Percentiles rank a stretch among this genome's conserved stretches.
These are phyloP conservation scores for Grammothele lineata DNA, from an alignment of 768 basidiomycete genomes.

Conservation along the genomic window DNA sequence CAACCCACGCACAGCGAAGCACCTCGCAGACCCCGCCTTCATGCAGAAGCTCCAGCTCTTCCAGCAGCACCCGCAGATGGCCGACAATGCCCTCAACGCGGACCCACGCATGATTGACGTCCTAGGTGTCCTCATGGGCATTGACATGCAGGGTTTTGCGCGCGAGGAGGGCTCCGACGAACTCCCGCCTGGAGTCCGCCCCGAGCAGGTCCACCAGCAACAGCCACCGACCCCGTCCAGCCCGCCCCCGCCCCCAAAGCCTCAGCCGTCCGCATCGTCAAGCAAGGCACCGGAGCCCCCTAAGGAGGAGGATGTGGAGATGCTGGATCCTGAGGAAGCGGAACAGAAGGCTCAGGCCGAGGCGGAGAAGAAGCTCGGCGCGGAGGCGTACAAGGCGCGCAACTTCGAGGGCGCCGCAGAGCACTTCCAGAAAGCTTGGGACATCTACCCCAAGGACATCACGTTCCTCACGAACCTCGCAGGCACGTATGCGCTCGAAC, in stretches of 20 bases:
- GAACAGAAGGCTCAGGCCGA: conserved; percentile 77
- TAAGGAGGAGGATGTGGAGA: conserved; percentile 55
- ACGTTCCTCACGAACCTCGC: conserved; percentile 90
- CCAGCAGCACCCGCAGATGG: conserved; percentile 65
- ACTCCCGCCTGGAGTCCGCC: conserved; percentile 54
- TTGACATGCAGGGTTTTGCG: conserved; percentile 85
- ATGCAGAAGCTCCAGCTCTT: conserved; percentile 69
- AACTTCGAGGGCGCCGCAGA: conserved; percentile 73
- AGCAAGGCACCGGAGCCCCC: conserved; percentile 32
- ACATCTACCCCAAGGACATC: conserved; percentile 87
- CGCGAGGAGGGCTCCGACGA: conserved; percentile 84
- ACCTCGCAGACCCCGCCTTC: conserved; percentile 81
- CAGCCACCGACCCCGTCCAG: conserved; percentile 12
- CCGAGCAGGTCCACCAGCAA: conserved; percentile 10
- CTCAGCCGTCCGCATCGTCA: conserved; percentile 35
- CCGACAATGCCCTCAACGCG: conserved; percentile 45
- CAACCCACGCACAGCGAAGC: conserved; percentile 82
- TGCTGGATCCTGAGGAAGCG: conserved; percentile 50
- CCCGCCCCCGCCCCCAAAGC: conserved; percentile 31
- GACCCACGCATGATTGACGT: conserved; percentile 95
- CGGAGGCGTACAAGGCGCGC: conserved; percentile 81
- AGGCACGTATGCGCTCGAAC: conserved; percentile 42
- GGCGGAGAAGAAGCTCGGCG: conserved; percentile 74
- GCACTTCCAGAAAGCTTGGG: conserved; percentile 87
- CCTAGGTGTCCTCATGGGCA: conserved; percentile 87